Evolutionary conservation across 176 grass and related monocot species (phyloP).

Genomic region (Puya raimondii): DNA sequence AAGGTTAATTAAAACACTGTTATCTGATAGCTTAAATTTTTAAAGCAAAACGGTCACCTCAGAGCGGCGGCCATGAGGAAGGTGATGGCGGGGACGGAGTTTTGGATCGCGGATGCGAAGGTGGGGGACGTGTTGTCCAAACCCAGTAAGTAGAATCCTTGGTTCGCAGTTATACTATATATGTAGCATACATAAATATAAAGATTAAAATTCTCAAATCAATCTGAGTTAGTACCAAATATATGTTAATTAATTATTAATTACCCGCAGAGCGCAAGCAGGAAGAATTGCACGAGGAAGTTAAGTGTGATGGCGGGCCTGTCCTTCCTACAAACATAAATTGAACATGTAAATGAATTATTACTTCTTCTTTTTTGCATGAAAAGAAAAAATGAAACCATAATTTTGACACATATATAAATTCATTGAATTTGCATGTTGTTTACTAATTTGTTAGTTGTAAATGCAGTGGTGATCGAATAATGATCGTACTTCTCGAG

Average conservation of each 20-base stretch:
- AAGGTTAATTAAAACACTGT: background rate
- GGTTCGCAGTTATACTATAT: conserved; percentile 77
- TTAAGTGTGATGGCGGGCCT: conserved; percentile 48
- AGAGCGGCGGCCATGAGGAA: conserved; percentile 90
- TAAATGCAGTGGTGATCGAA: background rate
- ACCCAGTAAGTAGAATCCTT: conserved; percentile 90
- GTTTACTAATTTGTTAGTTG: no score
- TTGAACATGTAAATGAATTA: background rate
- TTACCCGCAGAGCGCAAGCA: conserved; percentile 84
- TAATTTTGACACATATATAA: no score
- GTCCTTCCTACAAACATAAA: conserved; percentile 55
- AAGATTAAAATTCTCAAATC: background rate
- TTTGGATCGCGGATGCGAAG: conserved; percentile 96
- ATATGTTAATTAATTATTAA: background rate
- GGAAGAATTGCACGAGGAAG: conserved; percentile 81
- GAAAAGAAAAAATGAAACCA: background rate
- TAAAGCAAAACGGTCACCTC: conserved; percentile 11
- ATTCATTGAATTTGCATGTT: no score
- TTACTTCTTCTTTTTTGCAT: no score
- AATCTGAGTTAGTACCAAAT: background rate
- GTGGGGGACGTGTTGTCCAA: conserved; percentile 89
- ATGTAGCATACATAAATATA: background rate
- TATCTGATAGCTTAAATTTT: background rate
- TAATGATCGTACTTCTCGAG: conserved; percentile 59
- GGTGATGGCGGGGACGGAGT: conserved; percentile 96